Percentiles rank a stretch among this genome's conserved stretches.
Conservation (phyloP, 2,329 filamentous ascomycete species). For the Neobulgaria alba region DNA sequence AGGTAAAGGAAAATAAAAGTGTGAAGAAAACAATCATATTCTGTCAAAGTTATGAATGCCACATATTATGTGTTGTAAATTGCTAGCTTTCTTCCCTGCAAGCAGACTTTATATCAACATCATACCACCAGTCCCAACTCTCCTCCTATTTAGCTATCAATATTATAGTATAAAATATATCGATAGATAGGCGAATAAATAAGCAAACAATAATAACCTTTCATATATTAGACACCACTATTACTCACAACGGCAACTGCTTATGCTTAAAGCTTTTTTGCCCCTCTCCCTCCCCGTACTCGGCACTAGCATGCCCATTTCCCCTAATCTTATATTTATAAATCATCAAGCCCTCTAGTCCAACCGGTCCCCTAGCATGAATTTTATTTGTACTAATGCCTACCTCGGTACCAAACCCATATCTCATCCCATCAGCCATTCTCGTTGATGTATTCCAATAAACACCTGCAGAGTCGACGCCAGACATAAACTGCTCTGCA, state of each 20-base stretch:
- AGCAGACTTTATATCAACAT: too few relatives aligned
- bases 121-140: too few relatives aligned
- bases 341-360: conserved; percentile 88
- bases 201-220: too few relatives aligned
- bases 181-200: too few relatives aligned
- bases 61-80: too few relatives aligned
- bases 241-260: conserved; percentile 29
- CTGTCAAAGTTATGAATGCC: too few relatives aligned
- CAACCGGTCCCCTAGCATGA: conserved; percentile 86
- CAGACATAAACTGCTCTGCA: conserved; percentile 76
- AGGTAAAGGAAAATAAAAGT: too few relatives aligned
- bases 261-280: conserved; percentile 53
- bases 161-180: too few relatives aligned
- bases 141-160: too few relatives aligned
- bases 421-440: conserved; percentile 93
- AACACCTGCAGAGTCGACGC: conserved; percentile 81
- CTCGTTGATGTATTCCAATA: conserved; percentile 97
- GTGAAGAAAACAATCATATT: too few relatives aligned
- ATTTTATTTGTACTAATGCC: conserved; percentile 99
- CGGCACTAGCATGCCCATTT: conserved; percentile 69
- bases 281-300: conserved; percentile 60
- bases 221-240: too few relatives aligned
- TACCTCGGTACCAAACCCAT: conserved; percentile 95
- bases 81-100: too few relatives aligned
- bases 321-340: conserved; percentile 94